phyloP scores from a whole-genome alignment of 1,284 basidiomycete genomes.

The Ceratobasidium sp. region DNA sequence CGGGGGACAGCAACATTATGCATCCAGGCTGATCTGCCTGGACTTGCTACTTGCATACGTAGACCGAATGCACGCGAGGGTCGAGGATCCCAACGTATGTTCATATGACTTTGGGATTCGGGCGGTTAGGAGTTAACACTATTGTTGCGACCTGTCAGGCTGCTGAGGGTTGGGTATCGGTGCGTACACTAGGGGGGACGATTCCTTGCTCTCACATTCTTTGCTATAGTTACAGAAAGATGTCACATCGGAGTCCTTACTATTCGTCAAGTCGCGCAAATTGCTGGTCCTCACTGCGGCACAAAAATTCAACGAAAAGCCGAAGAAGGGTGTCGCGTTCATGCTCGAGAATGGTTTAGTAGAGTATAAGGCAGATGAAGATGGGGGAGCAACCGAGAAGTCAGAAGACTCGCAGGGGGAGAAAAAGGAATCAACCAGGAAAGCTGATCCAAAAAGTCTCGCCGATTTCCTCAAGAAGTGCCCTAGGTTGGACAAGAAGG shows the following conservation, averaged over 20 bases:
- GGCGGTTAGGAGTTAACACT: not conserved
- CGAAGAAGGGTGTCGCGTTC: constrained; percentile 91
- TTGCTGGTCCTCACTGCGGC: constrained; percentile 87
- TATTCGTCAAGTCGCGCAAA: constrained; percentile 85
- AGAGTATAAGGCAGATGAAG: constrained; percentile 53
- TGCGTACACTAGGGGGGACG: not conserved
- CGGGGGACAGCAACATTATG: constrained; percentile 72
- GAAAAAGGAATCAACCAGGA: constrained; percentile 1
- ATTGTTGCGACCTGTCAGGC: constrained; percentile 27
- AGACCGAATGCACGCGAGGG: constrained; percentile 86
- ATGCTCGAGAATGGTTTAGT: constrained; percentile 90
- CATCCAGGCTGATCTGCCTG: constrained; percentile 87
- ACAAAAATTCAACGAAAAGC: constrained; percentile 93
- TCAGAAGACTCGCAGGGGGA: constrained; percentile 55
- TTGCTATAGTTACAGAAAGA: constrained; percentile 59
- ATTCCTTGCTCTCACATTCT: constrained; percentile 2
- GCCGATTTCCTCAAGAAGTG: constrained; percentile 90
- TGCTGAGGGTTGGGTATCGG: constrained; percentile 46
- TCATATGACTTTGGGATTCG: not conserved
- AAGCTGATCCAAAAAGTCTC: constrained; percentile 67
- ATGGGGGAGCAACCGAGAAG: constrained; percentile 57
- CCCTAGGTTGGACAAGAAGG: constrained; percentile 89
- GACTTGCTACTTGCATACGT: constrained; percentile 91
- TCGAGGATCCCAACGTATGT: constrained; percentile 70
- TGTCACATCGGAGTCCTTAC: constrained; percentile 68